phyloP scores from a whole-genome alignment of 2,329 filamentous ascomycete species.

The Penicillium sp. region DNA sequence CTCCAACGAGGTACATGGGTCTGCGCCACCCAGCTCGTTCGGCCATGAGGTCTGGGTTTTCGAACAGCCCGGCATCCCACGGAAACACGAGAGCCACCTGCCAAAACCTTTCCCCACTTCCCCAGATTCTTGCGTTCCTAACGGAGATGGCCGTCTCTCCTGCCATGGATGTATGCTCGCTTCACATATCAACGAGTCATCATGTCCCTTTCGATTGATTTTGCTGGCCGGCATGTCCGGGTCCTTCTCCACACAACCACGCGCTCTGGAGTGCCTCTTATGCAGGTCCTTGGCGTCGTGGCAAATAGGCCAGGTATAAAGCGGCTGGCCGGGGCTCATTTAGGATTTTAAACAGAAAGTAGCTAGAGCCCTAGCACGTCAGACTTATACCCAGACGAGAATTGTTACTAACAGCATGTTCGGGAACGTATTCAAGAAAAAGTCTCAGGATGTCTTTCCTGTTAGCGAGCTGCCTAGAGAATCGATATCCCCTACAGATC shows the following conservation, averaged over 20 bases:
- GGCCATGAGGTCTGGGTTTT: slow-evolving; percentile 7
- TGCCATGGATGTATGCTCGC: neutral
- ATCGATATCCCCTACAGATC: slow-evolving; percentile 18
- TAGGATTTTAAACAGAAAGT: neutral
- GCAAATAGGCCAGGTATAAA: slow-evolving; percentile 10
- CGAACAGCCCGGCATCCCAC: slow-evolving; percentile 2
- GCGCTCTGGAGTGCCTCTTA: slow-evolving; percentile 1
- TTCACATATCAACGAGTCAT: slow-evolving; percentile 22
- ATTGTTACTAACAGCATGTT: slow-evolving; percentile 11
- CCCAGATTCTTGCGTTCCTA: slow-evolving; percentile 14
- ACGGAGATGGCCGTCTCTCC: slow-evolving; percentile 1
- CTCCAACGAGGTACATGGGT: slow-evolving; percentile 5
- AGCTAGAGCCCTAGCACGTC: neutral
- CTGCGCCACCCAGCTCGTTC: slow-evolving; percentile 11
- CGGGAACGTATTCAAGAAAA: slow-evolving; percentile 16
- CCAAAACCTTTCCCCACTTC: slow-evolving; percentile 10
- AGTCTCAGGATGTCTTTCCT: slow-evolving; percentile 12
- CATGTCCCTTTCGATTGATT: slow-evolving; percentile 6
- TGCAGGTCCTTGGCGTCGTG: neutral
- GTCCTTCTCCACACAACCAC: neutral
- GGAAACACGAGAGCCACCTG: slow-evolving; percentile 5
- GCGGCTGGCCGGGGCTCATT: neutral
- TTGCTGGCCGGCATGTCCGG: neutral
- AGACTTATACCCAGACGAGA: neutral
- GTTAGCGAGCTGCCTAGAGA: slow-evolving; percentile 11